Evolutionary conservation across 1,284 basidiomycete genomes (phyloP).

Genomic region (Cryptococcus jaspeensis): DNA sequence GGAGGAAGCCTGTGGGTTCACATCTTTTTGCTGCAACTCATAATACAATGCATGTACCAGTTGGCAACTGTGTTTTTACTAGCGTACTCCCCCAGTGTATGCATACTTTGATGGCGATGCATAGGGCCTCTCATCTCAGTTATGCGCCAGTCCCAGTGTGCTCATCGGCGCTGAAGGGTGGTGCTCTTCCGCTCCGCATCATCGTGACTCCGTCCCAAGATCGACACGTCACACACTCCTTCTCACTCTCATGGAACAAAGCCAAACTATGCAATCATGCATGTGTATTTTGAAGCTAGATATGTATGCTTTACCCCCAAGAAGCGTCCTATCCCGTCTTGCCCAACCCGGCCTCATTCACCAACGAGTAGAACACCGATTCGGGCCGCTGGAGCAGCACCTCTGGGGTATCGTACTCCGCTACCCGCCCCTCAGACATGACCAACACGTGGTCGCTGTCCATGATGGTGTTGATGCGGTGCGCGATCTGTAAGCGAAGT

Average conservation of each 20-base stretch:
- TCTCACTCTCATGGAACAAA: too few relatives aligned
- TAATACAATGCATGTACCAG: background rate
- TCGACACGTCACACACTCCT: too few relatives aligned
- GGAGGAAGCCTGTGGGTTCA: background rate
- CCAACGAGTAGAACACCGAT: conserved; percentile 27
- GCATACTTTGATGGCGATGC: too few relatives aligned
- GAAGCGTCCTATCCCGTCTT: background rate
- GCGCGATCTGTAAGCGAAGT: conserved; percentile 55
- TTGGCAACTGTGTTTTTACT: too few relatives aligned
- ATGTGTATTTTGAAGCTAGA: background rate
- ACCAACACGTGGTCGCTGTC: conserved; percentile 82
- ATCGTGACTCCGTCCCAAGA: too few relatives aligned
- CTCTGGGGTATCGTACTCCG: conserved; percentile 71
- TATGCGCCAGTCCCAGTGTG: too few relatives aligned
- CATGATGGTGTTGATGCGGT: conserved; percentile 86
- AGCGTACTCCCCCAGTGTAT: too few relatives aligned
- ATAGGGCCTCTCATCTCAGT: too few relatives aligned
- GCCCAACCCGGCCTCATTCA: conserved; percentile 31
- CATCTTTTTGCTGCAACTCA: background rate
- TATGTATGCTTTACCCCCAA: background rate
- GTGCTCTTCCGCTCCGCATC: too few relatives aligned
- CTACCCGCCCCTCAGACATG: conserved; percentile 70
- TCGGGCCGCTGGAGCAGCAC: conserved; percentile 57
- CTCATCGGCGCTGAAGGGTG: too few relatives aligned
- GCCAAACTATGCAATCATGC: too few relatives aligned